Percentiles rank a stretch among this genome's conserved stretches.
Evolutionary conservation across 768 basidiomycete genomes (phyloP).

Genomic region (Rossbeevera mucosa): DNA sequence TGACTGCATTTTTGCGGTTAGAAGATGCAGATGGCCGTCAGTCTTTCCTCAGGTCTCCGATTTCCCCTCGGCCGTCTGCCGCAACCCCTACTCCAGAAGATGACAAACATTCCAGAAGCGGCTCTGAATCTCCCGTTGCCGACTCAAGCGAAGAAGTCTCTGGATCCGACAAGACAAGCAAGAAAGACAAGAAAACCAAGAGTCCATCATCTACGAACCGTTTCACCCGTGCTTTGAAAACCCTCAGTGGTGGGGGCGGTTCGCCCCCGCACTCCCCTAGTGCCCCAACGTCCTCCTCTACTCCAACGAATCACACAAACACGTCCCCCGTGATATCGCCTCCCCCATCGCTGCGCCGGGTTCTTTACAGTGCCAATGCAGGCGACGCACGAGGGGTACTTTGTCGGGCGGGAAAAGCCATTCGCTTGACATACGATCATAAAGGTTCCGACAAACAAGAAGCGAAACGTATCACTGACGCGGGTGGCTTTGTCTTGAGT

Average conservation of each 20-base stretch:
- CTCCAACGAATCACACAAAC: conserved; percentile 31
- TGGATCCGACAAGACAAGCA: conserved; percentile 30
- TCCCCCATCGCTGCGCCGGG: conserved; percentile 54
- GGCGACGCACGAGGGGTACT: conserved; percentile 95
- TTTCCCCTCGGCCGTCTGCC: conserved; percentile 29
- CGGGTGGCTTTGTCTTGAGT: conserved; percentile 98
- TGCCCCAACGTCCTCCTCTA: conserved; percentile 1
- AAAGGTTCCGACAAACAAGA: conserved; percentile 97
- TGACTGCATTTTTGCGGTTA: conserved; percentile 89
- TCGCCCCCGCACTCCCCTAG: conserved; percentile 17
- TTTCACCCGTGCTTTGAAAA: conserved; percentile 53
- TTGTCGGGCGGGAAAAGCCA: conserved; percentile 83
- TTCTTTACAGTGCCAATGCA: conserved; percentile 93
- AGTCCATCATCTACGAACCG: conserved; percentile 41
- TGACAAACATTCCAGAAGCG: conserved; percentile 28
- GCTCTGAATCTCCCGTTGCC: conserved; percentile 42
- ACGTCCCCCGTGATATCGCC: conserved; percentile 36
- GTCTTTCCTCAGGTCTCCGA: conserved; percentile 48
- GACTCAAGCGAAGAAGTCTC: conserved; percentile 37
- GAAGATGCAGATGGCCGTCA: conserved; percentile 78
- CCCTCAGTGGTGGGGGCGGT: conserved; percentile 36
- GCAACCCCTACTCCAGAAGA: conserved; percentile 31
- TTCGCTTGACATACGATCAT: conserved; percentile 96
- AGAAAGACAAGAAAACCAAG: conserved; percentile 42
- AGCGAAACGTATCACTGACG: conserved; percentile 95